phyloP scores from a whole-genome alignment of 768 basidiomycete species.

The Boletus tomentosulus region DNA sequence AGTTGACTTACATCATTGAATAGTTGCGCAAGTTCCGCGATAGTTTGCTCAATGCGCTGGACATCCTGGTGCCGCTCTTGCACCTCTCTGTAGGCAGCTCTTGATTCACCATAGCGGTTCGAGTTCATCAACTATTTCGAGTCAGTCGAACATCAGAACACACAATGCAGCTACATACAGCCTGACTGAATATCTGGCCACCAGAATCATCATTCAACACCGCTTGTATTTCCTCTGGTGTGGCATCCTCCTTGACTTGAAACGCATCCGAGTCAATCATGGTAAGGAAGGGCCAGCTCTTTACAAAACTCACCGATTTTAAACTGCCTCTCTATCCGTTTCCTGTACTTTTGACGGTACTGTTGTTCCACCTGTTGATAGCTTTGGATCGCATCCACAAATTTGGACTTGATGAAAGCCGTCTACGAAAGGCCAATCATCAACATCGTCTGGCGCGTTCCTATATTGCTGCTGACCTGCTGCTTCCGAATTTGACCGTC shows the following conservation, averaged over 20 bases:
- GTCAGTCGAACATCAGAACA: not conserved
- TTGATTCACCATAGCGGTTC: conserved; percentile 85
- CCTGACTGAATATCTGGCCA: conserved; percentile 87
- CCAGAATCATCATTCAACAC: conserved; percentile 84
- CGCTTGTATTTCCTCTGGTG: conserved; percentile 80
- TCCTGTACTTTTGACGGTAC: conserved; percentile 72
- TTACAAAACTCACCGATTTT: conserved; percentile 61
- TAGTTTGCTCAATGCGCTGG: conserved; percentile 89
- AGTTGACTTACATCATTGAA: conserved; percentile 78
- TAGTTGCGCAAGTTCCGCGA: conserved; percentile 89
- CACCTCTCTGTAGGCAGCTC: conserved; percentile 92
- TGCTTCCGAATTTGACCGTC: conserved; percentile 74
- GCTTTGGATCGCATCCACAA: conserved; percentile 80
- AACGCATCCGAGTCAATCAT: not conserved
- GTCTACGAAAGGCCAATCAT: conserved; percentile 5
- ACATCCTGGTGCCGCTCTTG: conserved; percentile 96
- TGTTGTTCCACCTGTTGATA: conserved; percentile 83
- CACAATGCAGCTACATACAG: conserved; percentile 41
- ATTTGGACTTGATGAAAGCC: conserved; percentile 57
- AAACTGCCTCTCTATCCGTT: conserved; percentile 81
- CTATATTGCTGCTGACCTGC: conserved; percentile 45
- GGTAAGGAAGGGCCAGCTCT: not conserved
- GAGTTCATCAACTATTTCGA: conserved; percentile 74
- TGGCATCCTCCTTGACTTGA: conserved; percentile 87
- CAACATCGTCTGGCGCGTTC: conserved; percentile 5